phyloP scores from a whole-genome alignment of 306 rosid genomes.

The Macrotyloma uniflorum region DNA sequence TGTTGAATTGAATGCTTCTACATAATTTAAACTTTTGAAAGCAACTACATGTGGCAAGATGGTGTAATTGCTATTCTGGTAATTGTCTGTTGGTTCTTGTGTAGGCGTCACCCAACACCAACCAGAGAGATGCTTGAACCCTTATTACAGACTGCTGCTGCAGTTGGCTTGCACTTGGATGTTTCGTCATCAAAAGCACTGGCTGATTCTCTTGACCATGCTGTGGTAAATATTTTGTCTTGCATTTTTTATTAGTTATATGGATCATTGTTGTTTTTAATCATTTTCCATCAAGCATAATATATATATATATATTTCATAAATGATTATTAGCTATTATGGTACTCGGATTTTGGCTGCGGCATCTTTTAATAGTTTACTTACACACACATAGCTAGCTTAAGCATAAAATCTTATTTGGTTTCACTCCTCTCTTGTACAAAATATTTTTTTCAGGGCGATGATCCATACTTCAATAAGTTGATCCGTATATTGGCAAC shows the following conservation, averaged over 20 bases:
- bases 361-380: conserved; percentile 15
- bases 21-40: conserved; percentile 26
- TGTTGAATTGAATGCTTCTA: background rate
- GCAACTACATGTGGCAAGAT: conserved; percentile 10
- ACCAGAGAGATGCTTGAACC: conserved; percentile 98
- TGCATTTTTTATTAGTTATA: background rate
- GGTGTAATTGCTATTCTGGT: conserved; percentile 27
- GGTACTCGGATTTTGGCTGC: background rate
- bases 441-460: conserved; percentile 58
- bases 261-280: conserved; percentile 7
- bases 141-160: conserved; percentile 82
- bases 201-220: conserved; percentile 96
- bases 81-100: conserved; percentile 32
- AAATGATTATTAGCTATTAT: background rate
- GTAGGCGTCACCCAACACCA: conserved; percentile 95
- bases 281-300: conserved; percentile 16
- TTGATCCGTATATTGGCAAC: conserved; percentile 91
- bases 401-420: conserved; percentile 13
- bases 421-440: background rate
- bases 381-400: background rate
- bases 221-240: conserved; percentile 63
- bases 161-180: conserved; percentile 89
- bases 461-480: conserved; percentile 96
- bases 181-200: conserved; percentile 86
- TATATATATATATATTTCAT: background rate